A percentile compares a stretch with the other conserved stretches of the same genome.
Evolutionary conservation across 305 asterid genomes (phyloP).

Genomic region (Rubia balearica): DNA sequence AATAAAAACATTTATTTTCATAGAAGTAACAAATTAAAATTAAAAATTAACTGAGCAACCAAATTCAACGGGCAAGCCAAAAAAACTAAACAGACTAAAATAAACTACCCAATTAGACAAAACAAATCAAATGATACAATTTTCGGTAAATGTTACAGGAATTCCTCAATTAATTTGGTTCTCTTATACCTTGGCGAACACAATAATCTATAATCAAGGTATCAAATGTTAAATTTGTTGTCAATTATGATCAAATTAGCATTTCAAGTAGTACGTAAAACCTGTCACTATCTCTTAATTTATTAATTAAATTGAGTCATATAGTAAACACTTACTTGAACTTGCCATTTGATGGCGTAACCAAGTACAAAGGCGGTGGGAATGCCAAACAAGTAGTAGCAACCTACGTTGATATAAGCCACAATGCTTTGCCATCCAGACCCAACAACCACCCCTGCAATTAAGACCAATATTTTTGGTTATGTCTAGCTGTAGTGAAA

Average conservation of each 20-base stretch:
- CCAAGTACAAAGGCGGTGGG: slow-evolving; percentile 63
- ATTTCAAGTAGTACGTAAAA: too few species aligned
- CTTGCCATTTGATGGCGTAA: slow-evolving; percentile 46
- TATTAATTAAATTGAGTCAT: too few species aligned
- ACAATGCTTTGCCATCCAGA: slow-evolving; percentile 67
- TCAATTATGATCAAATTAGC: too few species aligned
- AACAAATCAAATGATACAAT: too few species aligned
- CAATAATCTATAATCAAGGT: too few species aligned
- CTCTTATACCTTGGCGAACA: neutral
- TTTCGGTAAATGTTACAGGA: neutral
- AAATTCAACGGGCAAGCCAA: neutral
- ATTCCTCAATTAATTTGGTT: too few species aligned
- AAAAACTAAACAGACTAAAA: neutral
- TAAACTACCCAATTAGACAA: neutral
- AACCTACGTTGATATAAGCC: slow-evolving; percentile 55
- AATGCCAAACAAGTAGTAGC: slow-evolving; percentile 59
- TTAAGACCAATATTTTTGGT: neutral
- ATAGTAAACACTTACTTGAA: slow-evolving; percentile 31
- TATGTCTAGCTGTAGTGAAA: neutral
- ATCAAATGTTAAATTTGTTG: too few species aligned
- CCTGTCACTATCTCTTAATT: too few species aligned
- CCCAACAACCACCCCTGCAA: slow-evolving; percentile 58
- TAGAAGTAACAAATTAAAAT: neutral
- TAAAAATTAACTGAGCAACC: neutral
- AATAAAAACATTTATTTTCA: neutral